Conservation (phyloP, 2,329 filamentous ascomycete genomes). For the Aspergillus tamarii region DNA sequence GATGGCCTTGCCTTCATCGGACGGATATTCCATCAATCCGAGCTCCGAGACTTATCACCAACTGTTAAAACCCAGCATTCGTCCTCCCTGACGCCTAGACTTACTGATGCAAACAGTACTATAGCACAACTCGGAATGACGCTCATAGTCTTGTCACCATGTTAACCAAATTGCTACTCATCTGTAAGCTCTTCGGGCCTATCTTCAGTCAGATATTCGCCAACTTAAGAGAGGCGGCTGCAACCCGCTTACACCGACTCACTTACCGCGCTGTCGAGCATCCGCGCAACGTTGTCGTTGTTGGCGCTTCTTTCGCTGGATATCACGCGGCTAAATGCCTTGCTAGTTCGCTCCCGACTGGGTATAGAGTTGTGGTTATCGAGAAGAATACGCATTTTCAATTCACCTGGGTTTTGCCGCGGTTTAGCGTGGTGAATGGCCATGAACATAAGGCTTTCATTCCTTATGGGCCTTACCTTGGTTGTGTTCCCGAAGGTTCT, state of each 20-base stretch:
- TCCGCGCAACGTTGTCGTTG: conserved; percentile 55
- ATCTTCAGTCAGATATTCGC: neutral
- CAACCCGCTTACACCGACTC: conserved; percentile 15
- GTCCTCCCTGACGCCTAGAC: neutral
- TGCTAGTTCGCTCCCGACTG: conserved; percentile 52
- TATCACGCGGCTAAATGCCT: conserved; percentile 54
- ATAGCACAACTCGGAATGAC: neutral
- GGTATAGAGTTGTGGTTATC: conserved; percentile 58
- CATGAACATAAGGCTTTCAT: conserved; percentile 65
- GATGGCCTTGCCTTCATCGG: neutral
- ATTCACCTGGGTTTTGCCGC: conserved; percentile 63
- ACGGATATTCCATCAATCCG: neutral
- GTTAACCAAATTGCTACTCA: neutral
- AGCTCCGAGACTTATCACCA: neutral
- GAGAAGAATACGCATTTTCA: conserved; percentile 66
- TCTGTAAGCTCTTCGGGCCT: neutral
- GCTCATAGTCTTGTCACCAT: neutral
- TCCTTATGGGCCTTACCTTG: conserved; percentile 55
- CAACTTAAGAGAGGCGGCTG: neutral
- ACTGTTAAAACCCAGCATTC: neutral
- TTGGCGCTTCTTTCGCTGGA: conserved; percentile 64
- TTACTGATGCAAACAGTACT: neutral
- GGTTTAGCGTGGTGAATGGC: conserved; percentile 59
- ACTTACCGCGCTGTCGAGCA: conserved; percentile 16
- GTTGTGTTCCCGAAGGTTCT: conserved; percentile 37